phyloP scores from a whole-genome alignment of 169 alveolate genomes.

The Besnoitia besnoiti region DNA sequence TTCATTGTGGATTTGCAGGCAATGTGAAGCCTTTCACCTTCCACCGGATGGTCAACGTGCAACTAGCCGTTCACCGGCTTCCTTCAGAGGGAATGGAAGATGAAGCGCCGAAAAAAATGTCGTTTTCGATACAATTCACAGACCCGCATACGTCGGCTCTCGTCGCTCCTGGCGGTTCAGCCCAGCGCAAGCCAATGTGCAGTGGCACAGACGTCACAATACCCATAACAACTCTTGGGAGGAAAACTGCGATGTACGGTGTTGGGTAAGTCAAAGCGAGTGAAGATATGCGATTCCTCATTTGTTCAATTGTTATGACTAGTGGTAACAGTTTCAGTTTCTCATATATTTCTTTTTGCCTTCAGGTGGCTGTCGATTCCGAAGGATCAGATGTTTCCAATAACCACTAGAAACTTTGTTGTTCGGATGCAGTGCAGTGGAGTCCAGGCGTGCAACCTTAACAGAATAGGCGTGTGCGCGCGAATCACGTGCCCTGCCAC shows the following conservation, averaged over 20 bases:
- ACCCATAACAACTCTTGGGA: not conserved
- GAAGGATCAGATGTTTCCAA: not conserved
- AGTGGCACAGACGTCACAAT: not conserved
- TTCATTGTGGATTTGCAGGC: conserved; percentile 11
- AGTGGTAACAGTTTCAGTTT: too few species aligned
- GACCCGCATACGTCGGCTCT: conserved; percentile 22
- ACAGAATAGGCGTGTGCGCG: conserved; percentile 3
- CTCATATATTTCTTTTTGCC: too few species aligned
- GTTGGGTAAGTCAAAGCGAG: conserved; percentile 24
- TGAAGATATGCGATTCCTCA: too few species aligned
- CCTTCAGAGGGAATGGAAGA: conserved; percentile 26
- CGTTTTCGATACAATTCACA: not conserved
- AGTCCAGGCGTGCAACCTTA: not conserved
- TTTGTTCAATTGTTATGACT: too few species aligned
- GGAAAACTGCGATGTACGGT: conserved; percentile 21
- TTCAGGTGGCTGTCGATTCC: conserved; percentile 41
- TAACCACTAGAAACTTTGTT: not conserved
- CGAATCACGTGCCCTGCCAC: conserved; percentile 31
- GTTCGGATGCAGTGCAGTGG: conserved; percentile 41
- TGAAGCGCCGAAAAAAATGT: not conserved
- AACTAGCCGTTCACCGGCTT: not conserved
- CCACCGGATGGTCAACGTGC: conserved; percentile 16
- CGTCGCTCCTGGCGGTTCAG: not conserved
- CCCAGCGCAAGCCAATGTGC: not conserved
- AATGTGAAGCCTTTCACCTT: not conserved